These are phyloP conservation scores for Cucurbita ficifolia DNA, from an alignment of 306 rosid species.

Conservation along the genomic window DNA sequence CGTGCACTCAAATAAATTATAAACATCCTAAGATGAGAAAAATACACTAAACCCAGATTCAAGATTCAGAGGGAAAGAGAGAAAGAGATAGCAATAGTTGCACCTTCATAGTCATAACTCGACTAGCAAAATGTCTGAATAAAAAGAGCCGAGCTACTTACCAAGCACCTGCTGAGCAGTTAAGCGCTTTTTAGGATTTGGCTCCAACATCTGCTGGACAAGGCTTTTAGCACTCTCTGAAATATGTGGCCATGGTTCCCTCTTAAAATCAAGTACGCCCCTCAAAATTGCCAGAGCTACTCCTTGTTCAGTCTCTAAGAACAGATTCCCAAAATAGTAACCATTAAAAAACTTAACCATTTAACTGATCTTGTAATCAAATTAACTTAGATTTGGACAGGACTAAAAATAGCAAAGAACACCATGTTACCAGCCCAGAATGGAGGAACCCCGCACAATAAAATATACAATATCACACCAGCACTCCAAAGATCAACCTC, in stretches of 20 bases:
- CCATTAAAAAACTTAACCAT: slow-evolving; percentile 1
- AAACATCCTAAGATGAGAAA: not conserved
- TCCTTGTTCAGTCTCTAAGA: slow-evolving; percentile 78
- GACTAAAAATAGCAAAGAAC: not conserved
- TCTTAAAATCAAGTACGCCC: slow-evolving; percentile 88
- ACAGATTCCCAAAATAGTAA: slow-evolving; percentile 3
- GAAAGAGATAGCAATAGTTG: not conserved
- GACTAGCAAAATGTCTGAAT: not conserved
- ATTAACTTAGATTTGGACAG: not conserved
- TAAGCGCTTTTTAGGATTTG: slow-evolving; percentile 76
- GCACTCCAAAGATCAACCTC: slow-evolving; percentile 19
- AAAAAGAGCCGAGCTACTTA: slow-evolving; percentile 28
- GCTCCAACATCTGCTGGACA: slow-evolving; percentile 83
- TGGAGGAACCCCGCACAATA: slow-evolving; percentile 16
- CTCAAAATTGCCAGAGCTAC: slow-evolving; percentile 95
- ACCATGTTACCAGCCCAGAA: slow-evolving; percentile 14
- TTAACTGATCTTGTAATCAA: not conserved
- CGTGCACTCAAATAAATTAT: not conserved
- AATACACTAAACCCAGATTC: not conserved
- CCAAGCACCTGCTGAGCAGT: slow-evolving; percentile 97
- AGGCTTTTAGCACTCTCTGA: slow-evolving; percentile 94
- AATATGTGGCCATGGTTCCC: slow-evolving; percentile 99
- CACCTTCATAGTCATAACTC: not conserved
- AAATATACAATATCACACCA: slow-evolving; percentile 11
- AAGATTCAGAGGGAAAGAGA: not conserved